Percentiles rank a stretch among this genome's conserved stretches.
These are phyloP conservation scores for Miscanthus sacchariflorus DNA, from an alignment of 202 grass and related monocot genomes.

Conservation along the genomic window DNA sequence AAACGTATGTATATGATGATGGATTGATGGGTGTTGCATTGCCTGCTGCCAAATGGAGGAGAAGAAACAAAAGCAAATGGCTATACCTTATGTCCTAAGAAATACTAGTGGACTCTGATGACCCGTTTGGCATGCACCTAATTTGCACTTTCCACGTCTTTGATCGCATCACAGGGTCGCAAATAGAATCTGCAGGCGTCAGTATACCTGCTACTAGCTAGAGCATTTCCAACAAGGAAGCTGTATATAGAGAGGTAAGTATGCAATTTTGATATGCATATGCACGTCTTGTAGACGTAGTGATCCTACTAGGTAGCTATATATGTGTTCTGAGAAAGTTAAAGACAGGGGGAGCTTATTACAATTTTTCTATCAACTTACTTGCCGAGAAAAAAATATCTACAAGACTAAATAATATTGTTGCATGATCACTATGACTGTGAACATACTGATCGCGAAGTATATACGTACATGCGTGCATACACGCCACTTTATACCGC, in stretches of 20 bases:
- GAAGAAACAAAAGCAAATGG: neutral
- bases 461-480: too few relatives aligned
- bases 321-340: too few relatives aligned
- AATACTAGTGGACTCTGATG: neutral
- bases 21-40: neutral
- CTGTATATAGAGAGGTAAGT: neutral
- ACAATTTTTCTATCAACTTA: too few relatives aligned
- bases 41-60: conserved; percentile 1
- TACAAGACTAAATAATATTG: too few relatives aligned
- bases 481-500: too few relatives aligned
- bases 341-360: too few relatives aligned
- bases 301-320: too few relatives aligned
- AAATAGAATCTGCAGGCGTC: neutral
- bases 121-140: neutral
- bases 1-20: neutral
- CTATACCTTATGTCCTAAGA: too few relatives aligned
- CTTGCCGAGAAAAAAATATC: too few relatives aligned
- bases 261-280: neutral
- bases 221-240: neutral
- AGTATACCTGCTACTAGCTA: neutral
- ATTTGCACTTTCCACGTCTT: neutral
- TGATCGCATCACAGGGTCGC: neutral
- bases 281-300: too few relatives aligned
- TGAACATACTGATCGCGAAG: too few relatives aligned
- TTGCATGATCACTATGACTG: too few relatives aligned